Conservation (phyloP, 106 monocot genomes). For the Amphibolis antarctica region DNA sequence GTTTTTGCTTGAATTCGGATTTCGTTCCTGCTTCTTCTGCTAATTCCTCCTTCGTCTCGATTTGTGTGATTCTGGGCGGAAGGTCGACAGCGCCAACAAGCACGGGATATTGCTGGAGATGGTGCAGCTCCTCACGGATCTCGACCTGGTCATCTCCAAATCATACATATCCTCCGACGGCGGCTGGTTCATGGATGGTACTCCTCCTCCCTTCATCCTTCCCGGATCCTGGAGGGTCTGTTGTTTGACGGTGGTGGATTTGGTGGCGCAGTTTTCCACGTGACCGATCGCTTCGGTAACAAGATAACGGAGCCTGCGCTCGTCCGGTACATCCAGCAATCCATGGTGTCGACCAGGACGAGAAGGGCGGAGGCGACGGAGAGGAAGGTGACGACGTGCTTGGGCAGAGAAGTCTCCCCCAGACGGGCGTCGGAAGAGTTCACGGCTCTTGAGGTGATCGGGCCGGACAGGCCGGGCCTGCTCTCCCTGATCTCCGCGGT, state of each 20-base stretch:
- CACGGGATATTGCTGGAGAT: slow-evolving; percentile 51
- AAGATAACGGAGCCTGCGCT: slow-evolving; percentile 37
- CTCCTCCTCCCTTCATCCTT: not conserved
- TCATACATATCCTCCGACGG: slow-evolving; percentile 64
- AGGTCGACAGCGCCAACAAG: slow-evolving; percentile 58
- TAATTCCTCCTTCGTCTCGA: too few relatives aligned
- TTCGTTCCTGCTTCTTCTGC: too few relatives aligned
- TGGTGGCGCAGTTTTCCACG: slow-evolving; percentile 45
- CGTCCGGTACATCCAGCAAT: slow-evolving; percentile 37
- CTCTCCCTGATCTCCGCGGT: slow-evolving; percentile 43
- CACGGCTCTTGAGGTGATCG: slow-evolving; percentile 24
- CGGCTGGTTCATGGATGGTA: slow-evolving; percentile 65
- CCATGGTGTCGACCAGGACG: slow-evolving; percentile 9
- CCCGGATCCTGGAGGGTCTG: not conserved
- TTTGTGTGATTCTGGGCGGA: not conserved
- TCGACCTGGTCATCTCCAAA: slow-evolving; percentile 57
- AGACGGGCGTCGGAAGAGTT: slow-evolving; percentile 4
- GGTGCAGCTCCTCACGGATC: slow-evolving; percentile 55
- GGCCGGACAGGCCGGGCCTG: slow-evolving; percentile 40
- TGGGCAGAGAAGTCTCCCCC: slow-evolving; percentile 36
- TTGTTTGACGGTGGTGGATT: not conserved
- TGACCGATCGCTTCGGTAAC: slow-evolving; percentile 47
- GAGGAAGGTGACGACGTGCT: slow-evolving; percentile 35
- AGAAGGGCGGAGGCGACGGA: not conserved
- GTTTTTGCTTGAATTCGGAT: not conserved